Conservation (phyloP, 2,329 filamentous ascomycete genomes). For the Decorospora gaudefroyi region DNA sequence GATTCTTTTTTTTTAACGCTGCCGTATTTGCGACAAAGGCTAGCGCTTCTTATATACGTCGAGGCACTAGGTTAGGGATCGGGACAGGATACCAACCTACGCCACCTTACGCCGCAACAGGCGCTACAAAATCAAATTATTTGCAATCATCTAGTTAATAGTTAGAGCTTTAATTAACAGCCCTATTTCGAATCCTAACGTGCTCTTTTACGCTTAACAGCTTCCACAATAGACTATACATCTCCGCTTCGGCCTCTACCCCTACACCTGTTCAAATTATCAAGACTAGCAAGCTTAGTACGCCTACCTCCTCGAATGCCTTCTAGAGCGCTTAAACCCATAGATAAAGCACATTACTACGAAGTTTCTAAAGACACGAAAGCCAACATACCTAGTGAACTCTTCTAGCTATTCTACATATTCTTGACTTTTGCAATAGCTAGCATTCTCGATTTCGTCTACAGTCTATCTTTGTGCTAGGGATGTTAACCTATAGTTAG, state of each 20-base stretch:
- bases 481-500: too few species aligned
- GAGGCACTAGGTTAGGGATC: too few species aligned
- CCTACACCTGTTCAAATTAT: conserved; percentile 3
- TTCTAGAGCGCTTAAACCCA: conserved; percentile 4
- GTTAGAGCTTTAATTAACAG: neutral
- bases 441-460: too few species aligned
- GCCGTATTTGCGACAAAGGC: too few species aligned
- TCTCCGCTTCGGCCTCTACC: conserved; percentile 7
- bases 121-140: neutral
- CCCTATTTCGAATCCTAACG: neutral
- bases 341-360: conserved; percentile 6
- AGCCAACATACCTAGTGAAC: conserved; percentile 7
- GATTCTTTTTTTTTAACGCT: too few species aligned
- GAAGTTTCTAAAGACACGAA: conserved; percentile 6
- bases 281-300: conserved; percentile 2
- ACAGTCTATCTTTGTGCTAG: too few species aligned
- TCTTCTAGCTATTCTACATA: neutral
- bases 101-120: too few species aligned
- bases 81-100: too few species aligned
- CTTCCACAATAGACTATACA: conserved; percentile 5
- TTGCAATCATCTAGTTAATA: neutral
- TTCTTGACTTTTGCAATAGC: too few species aligned
- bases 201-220: neutral
- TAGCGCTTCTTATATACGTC: too few species aligned
- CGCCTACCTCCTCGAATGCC: conserved; percentile 1